phyloP scores from a whole-genome alignment of 257 asterid genomes.

The Verbena officinalis region DNA sequence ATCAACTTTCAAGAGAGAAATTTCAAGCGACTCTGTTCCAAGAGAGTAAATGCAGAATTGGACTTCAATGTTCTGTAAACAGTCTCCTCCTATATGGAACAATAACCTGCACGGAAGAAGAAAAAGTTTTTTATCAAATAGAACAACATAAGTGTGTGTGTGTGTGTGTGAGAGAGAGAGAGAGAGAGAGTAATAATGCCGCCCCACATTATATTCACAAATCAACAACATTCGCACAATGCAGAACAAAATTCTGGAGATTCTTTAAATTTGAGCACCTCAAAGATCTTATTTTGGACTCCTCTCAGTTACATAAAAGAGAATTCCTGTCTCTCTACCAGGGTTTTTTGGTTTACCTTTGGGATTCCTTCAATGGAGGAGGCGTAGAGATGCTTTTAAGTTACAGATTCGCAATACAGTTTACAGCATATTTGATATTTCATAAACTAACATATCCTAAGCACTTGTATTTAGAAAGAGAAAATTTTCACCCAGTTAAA shows the following conservation, averaged over 20 bases:
- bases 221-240: neutral
- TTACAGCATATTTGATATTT: neutral
- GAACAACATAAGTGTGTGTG: neutral
- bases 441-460: neutral
- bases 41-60: constrained; percentile 8
- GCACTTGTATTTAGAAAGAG: neutral
- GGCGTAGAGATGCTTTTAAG: constrained; percentile 1
- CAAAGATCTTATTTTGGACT: too few relatives aligned
- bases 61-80: constrained; percentile 6
- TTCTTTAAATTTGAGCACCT: neutral
- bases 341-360: too few relatives aligned
- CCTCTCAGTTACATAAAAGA: too few relatives aligned
- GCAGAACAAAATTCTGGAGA: neutral
- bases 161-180: neutral
- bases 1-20: constrained; percentile 11
- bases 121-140: neutral
- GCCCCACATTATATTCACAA: constrained; percentile 5
- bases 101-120: constrained; percentile 1
- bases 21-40: neutral
- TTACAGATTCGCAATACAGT: constrained; percentile 9
- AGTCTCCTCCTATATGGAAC: neutral
- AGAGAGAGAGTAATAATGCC: neutral
- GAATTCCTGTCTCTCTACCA: too few relatives aligned
- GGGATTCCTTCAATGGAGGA: constrained; percentile 2
- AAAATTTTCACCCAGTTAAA: neutral